Base-by-base conservation (phyloP, 805 yeast genomes). In the Candida saitoana region DNA sequence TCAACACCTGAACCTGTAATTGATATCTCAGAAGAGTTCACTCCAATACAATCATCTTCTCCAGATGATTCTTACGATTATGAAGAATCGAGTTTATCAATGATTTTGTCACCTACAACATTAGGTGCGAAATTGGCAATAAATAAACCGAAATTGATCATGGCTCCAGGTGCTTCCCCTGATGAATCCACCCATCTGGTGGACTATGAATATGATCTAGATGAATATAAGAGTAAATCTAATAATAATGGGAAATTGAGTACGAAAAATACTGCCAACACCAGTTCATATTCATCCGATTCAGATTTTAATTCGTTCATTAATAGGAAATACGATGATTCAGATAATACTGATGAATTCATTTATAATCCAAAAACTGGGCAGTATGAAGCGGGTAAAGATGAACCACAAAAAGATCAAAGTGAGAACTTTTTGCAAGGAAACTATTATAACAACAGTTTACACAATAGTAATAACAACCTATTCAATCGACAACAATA, bases 51-150 rank as follows among this genome's bases (percentile, higher is more conserved):
- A 7, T 7, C 27, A 22, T 22, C 27, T 6, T 22, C 27, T 7
- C 18, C 20, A 5, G 33, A 19, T 3, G 20, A 35, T 16, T 39
- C 33, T 11, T 39, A 39, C 18, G 18, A 29, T 20, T 31, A 18
- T 18, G 46, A 25, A 50, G 2, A 50, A 55, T 20, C 47, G 51
- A 36, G 54, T 52, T 11, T 52, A 47, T 18, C 34, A 40, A 1
- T 34, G 62, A 7, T 49, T 63, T 8, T 36, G 18, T 64, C 65
- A 35, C 75, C 74, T 2, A 69, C 75, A 2, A 50, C 50, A n/a
- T 45, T 69, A 16, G 75, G 75, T 0, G 74, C 73, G 4, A 56
- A 60, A 40, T 55, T 59, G 40, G 75, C 75, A 2, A 45, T 68
- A 30, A 48, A 53, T 22, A 56, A 51, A 40, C 68, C 59, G 14